Evolutionary conservation across 2,329 filamentous ascomycete genomes (phyloP), one percentile per base, ranked within the genome.

Genomic region (Cercospora sojina): DNA sequence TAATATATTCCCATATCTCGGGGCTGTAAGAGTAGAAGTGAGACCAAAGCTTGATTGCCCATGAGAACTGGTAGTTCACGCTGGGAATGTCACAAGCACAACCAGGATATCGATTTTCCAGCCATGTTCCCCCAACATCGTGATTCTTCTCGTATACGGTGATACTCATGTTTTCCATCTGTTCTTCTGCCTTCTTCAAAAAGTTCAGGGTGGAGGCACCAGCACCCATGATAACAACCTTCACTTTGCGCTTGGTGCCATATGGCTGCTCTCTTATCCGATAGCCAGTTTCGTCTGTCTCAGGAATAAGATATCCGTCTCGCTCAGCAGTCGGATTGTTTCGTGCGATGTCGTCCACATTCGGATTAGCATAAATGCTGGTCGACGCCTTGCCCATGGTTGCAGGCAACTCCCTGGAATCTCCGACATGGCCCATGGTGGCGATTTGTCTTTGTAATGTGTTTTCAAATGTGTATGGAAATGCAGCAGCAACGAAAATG

Each of bases 41-140:
- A 5, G 78, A 79, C 83, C 82, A 84, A 0, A 78, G 71, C 64
- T 77, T 83, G 74, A 83, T 83, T 65, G 82, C 82, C 77, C 83
- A 86, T 6, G 79, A 80, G 67, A 83, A 85, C 64, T 85, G 82
- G 59, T 84, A 84, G 27, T 79, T 80, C 57, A 83, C 81, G 5
- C 77, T 77, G 0, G 82, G 82, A 27, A 83, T 82, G 41, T 84
- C 81, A 71, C 81, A 81, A 29, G 79, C 75, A 72, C 81, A 80
- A 9, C 80, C 80, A 5, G 79, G 78, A 62, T 81, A 79, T 31
- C 73, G 60, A 53, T 77, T 78, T 63, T 77, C 76, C 9, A 75
- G 62, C 72, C 75, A 77, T 0, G 77, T 78, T 0, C 77, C 77
- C 3, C 77, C 77, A 20, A 78, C 70, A 60, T 78, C 77, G n/a